These are phyloP conservation scores for Dendrocalamus latiflorus DNA, from an alignment of 202 grass and related monocot genomes.

Conservation along the genomic window DNA sequence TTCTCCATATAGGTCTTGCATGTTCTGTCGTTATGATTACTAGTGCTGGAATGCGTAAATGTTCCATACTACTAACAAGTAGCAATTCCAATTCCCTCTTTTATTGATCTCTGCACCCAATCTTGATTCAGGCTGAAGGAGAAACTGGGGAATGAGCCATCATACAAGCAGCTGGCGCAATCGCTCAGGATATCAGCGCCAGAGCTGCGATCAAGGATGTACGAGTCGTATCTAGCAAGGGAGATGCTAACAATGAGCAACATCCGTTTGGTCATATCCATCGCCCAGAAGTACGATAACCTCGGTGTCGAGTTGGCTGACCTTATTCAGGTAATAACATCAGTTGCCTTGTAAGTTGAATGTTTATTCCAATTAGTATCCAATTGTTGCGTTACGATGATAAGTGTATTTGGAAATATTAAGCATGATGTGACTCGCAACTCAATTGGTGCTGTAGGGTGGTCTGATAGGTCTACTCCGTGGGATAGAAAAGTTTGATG, in stretches of 20 bases:
- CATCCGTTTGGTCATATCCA: slow-evolving; percentile 91
- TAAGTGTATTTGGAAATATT: neutral
- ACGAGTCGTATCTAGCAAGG: slow-evolving; percentile 69
- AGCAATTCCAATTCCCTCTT: neutral
- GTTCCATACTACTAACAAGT: neutral
- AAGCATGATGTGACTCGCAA: neutral
- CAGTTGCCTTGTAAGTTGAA: neutral
- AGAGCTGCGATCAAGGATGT: slow-evolving; percentile 50
- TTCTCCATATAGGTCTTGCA: neutral
- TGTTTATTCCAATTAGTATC: neutral
- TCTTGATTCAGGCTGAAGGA: slow-evolving; percentile 57
- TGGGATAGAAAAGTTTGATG: slow-evolving; percentile 93
- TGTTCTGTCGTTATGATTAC: neutral
- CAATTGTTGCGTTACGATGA: neutral
- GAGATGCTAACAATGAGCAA: slow-evolving; percentile 95
- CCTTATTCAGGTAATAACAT: slow-evolving; percentile 76
- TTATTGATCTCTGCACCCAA: neutral
- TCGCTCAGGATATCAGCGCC: slow-evolving; percentile 47
- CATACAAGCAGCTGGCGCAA: slow-evolving; percentile 68
- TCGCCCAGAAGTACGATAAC: slow-evolving; percentile 94
- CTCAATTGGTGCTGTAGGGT: slow-evolving; percentile 47
- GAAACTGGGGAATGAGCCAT: slow-evolving; percentile 81
- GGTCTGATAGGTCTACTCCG: slow-evolving; percentile 87
- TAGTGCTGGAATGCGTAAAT: neutral
- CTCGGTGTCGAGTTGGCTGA: slow-evolving; percentile 85